Evolutionary conservation across 1,139 yeast species (phyloP), one percentile per base, ranked within the genome.

Genomic region (Diutina catenulata): DNA sequence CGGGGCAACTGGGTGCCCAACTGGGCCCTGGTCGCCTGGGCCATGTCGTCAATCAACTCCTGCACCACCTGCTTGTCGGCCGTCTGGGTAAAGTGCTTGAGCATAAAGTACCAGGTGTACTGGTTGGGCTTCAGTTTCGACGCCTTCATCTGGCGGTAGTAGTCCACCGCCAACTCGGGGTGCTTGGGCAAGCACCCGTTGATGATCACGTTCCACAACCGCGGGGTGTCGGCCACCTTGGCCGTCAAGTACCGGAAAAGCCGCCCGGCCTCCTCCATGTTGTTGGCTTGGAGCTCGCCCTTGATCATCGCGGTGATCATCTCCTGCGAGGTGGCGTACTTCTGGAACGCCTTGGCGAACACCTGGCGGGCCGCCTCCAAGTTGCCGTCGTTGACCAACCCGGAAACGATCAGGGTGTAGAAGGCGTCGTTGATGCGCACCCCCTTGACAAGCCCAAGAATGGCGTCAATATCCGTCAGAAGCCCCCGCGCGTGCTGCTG

Each of bases 141-240:
- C 16, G 45, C 42, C 50, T 48, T 59, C 45, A 57, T 53, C 29
- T 47, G 49, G 4, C 51, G 44, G 45, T 65, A 68, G 49, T 70
- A 68, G 5, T 55, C 49, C 36, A 60, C 45, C 1, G 77, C 75
- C 45, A 63, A 58, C 15, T 48, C 51, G 19, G 49, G 38, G 28
- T 62, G 53, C 38, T 59, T 61, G 28, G 48, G 47, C 33, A 68
- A 55, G 42, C 70, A 62, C 4, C 75, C 74, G 25, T 60, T 61
- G 43, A 82, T 70, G 55, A 81, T 62, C 52, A 72, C 64, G 52
- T 81, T 79, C 72, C 79, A 80, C 33, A 69, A 59, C 37, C 76
- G 59, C 6, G 73, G 55, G 16, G 62, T 62, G 40, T 56, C 56
- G 23, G 49, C 43, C 32, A 54, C 45, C 15, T 46, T 42, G 37